Conservation (phyloP, 2,329 filamentous ascomycete species). For the Diaporthe ilicicola region DNA sequence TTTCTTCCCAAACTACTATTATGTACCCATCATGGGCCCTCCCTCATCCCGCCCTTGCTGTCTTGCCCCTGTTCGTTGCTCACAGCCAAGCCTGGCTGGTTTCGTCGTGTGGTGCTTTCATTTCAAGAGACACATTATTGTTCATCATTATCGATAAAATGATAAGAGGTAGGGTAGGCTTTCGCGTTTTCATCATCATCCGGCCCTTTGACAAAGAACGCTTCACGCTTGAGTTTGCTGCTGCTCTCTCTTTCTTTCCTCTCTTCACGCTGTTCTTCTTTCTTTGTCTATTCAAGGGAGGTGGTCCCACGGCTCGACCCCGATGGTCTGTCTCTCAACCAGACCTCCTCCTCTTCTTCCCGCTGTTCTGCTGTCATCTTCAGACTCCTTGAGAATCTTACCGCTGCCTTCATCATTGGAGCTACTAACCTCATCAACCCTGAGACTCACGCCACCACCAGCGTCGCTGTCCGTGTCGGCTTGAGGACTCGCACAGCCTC, state of each 20-base stretch:
- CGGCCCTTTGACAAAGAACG: neutral
- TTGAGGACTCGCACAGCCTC: neutral
- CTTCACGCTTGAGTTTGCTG: neutral
- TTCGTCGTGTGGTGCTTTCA: neutral
- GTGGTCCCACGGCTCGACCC: neutral
- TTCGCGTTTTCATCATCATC: neutral
- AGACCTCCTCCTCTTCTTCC: neutral
- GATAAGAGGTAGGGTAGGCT: neutral
- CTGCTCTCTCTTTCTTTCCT: neutral
- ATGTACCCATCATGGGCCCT: too few species aligned
- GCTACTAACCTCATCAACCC: neutral
- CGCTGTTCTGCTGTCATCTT: neutral
- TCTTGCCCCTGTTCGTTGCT: neutral
- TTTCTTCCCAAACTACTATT: neutral
- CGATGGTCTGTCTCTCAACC: neutral
- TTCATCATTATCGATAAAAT: neutral
- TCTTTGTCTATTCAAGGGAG: conserved; percentile 18
- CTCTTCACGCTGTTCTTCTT: neutral
- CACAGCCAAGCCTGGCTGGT: neutral
- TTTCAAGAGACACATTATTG: neutral
- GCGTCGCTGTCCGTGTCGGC: neutral
- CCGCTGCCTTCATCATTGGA: neutral
- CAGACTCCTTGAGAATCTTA: neutral
- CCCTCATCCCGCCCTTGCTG: neutral
- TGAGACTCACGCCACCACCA: neutral